phyloP scores from a whole-genome alignment of 345 rosid genomes.

The Ricinus communis region DNA sequence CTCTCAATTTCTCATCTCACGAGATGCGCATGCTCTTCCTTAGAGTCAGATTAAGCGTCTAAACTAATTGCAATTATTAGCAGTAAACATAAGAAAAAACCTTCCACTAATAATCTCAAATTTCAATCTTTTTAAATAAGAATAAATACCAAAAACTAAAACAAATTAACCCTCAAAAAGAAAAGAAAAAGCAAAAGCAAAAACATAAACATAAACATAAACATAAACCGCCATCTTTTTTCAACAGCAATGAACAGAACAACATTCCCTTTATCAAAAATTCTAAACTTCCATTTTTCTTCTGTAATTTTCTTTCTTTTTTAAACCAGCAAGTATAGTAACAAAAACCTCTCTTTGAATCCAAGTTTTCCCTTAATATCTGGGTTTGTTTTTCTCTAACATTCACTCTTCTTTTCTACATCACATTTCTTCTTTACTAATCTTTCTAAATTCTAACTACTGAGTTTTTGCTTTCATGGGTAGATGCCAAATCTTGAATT shows the following conservation, averaged over 20 bases:
- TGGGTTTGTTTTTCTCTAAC: slow-evolving; percentile 11
- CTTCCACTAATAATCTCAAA: too few species aligned
- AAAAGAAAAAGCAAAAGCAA: neutral
- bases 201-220: neutral
- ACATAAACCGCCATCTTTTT: slow-evolving; percentile 17
- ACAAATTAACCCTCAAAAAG: neutral
- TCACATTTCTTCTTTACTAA: slow-evolving; percentile 16
- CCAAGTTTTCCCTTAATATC: slow-evolving; percentile 51
- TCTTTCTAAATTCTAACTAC: neutral
- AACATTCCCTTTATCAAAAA: slow-evolving; percentile 10
- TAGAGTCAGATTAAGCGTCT: too few species aligned
- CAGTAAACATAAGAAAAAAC: slow-evolving; percentile 8
- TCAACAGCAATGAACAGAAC: neutral
- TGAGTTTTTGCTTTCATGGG: slow-evolving; percentile 50
- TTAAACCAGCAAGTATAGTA: slow-evolving; percentile 3
- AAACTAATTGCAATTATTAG: slow-evolving; percentile 18
- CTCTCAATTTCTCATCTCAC: too few species aligned
- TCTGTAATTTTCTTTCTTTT: neutral
- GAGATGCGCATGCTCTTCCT: too few species aligned
- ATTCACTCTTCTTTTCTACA: slow-evolving; percentile 6
- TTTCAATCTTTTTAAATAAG: neutral
- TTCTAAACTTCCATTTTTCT: neutral
- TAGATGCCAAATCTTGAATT: slow-evolving; percentile 53
- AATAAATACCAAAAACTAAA: neutral
- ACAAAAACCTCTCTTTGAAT: slow-evolving; percentile 68